Conservation (phyloP, 2,329 filamentous ascomycete species). For the Uncinocarpus reesii region DNA sequence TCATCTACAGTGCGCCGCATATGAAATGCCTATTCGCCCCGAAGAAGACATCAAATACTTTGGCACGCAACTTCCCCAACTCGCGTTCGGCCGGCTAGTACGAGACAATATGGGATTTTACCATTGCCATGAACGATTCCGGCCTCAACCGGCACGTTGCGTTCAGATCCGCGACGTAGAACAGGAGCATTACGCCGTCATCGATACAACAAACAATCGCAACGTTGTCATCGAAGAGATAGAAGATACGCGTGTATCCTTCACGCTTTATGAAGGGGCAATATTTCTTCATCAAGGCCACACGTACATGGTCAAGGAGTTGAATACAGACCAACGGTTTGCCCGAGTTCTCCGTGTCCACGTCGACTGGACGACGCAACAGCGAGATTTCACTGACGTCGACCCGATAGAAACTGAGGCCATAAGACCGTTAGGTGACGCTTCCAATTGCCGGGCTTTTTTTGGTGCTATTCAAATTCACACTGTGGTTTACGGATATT, state of each 20-base stretch:
- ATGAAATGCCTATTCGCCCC: constrained; percentile 84
- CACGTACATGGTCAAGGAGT: constrained; percentile 83
- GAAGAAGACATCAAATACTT: constrained; percentile 70
- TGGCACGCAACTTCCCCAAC: constrained; percentile 57
- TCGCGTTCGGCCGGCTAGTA: constrained; percentile 64
- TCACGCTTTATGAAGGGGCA: constrained; percentile 91
- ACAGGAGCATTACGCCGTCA: constrained; percentile 86
- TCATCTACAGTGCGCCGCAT: constrained; percentile 88
- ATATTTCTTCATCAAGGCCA: constrained; percentile 96
- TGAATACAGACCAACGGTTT: constrained; percentile 66
- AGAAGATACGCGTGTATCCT: constrained; percentile 90
- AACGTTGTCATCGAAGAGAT: constrained; percentile 81
- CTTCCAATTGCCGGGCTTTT: constrained; percentile 60
- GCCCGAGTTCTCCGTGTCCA: constrained; percentile 81
- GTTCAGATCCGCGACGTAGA: constrained; percentile 83
- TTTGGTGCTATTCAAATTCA: constrained; percentile 78
- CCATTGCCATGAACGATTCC: constrained; percentile 79
- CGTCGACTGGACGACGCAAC: constrained; percentile 89
- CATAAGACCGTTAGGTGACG: constrained; percentile 57
- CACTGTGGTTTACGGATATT: constrained; percentile 88
- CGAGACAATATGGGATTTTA: constrained; percentile 72
- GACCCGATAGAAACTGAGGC: constrained; percentile 88
- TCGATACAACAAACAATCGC: constrained; percentile 68
- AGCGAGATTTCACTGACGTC: constrained; percentile 87
- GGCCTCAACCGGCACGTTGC: constrained; percentile 69